Evolutionary conservation across 2,329 filamentous ascomycete genomes (phyloP), one percentile per base, ranked within the genome.

Genomic region (Alternaria arbusti): DNA sequence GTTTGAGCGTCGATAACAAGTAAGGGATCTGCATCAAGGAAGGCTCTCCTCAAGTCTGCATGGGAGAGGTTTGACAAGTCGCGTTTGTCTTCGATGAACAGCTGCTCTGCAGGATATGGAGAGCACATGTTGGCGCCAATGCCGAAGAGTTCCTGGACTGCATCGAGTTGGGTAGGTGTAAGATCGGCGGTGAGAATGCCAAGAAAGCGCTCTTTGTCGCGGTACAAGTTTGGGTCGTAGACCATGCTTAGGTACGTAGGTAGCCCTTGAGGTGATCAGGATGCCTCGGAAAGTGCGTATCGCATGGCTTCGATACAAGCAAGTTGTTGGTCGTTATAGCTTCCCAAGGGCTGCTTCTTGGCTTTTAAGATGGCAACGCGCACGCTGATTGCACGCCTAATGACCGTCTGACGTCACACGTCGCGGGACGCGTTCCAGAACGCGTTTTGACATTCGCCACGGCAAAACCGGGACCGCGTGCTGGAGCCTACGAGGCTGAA

Each of bases 111-210:
- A 40, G 36, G 36, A 17, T 40, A 10, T 17, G 36, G 36, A 3
- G 36, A 40, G 36, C 36, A 40, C 2, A 40, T 3, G 36, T 40
- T 40, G 36, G 17, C 51, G 20, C 63, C 63, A 17, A 26, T 30
- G 26, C 44, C 63, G 40, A 68, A 68, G 6, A 52, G 25, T 5
- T 49, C 20, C 13, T 68, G 65, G 15, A 68, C 51, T 30, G 25
- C 12, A 43, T 66, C 54, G 23, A 66, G 63, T 45, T 66, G 51
- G 20, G 56, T 13, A 6, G 57, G 28, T 15, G 63, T 59, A 15
- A 66, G 61, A 25, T 63, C 51, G 44, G 61, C 56, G 5, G 46
- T 17, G 10, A 59, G 50, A 32, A 63, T 45, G 22, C 43, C 61
- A 22, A 30, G 44, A 15, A 59, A 36, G 44, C 47, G 61, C 22